A percentile compares a stretch with the other conserved stretches of the same genome.
Conservation (phyloP, 306 rosid genomes). For the Luffa aegyptiaca region DNA sequence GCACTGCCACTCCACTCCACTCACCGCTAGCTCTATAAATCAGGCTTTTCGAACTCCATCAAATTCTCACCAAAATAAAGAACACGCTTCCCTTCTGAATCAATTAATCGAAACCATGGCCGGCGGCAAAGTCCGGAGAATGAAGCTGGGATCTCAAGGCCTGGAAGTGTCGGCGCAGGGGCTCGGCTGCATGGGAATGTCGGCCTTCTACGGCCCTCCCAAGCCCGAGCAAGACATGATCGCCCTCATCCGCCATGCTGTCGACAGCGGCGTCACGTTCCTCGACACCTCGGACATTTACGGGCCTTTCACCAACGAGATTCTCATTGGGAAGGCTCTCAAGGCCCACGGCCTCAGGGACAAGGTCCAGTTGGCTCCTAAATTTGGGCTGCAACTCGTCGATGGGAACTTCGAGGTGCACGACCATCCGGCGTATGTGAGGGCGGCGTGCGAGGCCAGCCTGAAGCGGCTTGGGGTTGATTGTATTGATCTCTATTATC, state of each 20-base stretch:
- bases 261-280: slow-evolving; percentile 44
- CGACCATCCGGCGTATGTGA: slow-evolving; percentile 58
- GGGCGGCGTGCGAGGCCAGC: slow-evolving; percentile 61
- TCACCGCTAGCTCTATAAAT: no score
- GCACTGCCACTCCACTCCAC: no score
- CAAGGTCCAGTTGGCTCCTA: slow-evolving; percentile 52
- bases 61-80: no score
- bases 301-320: slow-evolving; percentile 55
- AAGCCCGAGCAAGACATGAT: slow-evolving; percentile 66
- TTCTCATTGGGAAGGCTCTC: slow-evolving; percentile 48
- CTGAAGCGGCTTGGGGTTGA: slow-evolving; percentile 44
- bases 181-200: slow-evolving; percentile 71
- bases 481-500: slow-evolving; percentile 68
- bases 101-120: no score
- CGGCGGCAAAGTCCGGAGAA: slow-evolving; percentile 14
- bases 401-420: slow-evolving; percentile 22
- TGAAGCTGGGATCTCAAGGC: slow-evolving; percentile 55
- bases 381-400: slow-evolving; percentile 19
- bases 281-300: slow-evolving; percentile 56
- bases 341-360: slow-evolving; percentile 29
- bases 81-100: no score
- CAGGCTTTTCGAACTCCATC: no score
- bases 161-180: slow-evolving; percentile 51
- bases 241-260: slow-evolving; percentile 46
- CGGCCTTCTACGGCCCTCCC: slow-evolving; percentile 44